Evolutionary conservation across 2,329 filamentous ascomycete species (phyloP).

Genomic region (Pleurostoma richardsiae): DNA sequence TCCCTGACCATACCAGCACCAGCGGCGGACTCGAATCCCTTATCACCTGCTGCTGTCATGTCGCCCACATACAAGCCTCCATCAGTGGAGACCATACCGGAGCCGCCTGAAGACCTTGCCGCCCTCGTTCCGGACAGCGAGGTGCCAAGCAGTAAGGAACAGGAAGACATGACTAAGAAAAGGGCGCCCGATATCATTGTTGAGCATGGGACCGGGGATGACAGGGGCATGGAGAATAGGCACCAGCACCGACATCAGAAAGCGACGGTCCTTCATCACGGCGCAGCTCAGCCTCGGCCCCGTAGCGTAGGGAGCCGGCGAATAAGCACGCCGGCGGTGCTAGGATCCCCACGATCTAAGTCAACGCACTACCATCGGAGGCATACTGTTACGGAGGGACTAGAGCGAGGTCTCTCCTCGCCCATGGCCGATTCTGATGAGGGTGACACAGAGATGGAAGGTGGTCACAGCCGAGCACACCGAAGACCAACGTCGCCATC

Average conservation of each 20-base stretch:
- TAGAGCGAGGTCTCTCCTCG: conserved; percentile 14
- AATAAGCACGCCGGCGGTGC: background rate
- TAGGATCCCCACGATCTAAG: background rate
- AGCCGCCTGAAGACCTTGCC: background rate
- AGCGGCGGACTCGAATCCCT: no score
- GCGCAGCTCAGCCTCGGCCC: background rate
- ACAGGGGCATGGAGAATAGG: background rate
- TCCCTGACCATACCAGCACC: no score
- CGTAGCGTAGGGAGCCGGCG: background rate
- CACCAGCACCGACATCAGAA: conserved; percentile 2
- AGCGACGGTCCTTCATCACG: conserved; percentile 4
- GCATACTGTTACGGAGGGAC: conserved; percentile 10
- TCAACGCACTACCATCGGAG: background rate
- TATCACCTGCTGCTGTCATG: background rate
- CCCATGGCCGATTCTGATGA: background rate
- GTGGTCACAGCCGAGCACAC: background rate
- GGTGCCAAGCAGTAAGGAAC: no score
- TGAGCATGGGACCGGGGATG: background rate
- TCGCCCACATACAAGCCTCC: conserved; percentile 4
- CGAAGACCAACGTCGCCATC: conserved; percentile 21
- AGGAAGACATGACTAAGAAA: no score
- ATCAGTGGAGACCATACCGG: conserved; percentile 6
- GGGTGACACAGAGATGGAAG: no score
- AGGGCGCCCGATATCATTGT: background rate
- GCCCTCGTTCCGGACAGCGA: background rate